Base-by-base conservation (phyloP, 768 basidiomycete genomes). In the Leccinum arenicola region DNA sequence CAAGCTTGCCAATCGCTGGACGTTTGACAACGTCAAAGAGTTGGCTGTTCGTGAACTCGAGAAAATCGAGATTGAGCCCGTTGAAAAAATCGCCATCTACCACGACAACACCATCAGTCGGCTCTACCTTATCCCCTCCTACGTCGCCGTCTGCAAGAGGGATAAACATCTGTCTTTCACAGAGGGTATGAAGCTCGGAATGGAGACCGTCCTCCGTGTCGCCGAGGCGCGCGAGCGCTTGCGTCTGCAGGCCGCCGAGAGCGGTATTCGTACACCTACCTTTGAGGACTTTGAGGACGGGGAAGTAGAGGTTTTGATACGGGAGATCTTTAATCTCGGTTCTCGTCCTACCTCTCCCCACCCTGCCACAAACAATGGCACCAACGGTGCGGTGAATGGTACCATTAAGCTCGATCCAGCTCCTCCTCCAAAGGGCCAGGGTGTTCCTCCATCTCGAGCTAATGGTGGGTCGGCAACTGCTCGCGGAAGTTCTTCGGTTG, bases 101-200 rank as follows among this genome's bases (percentile, higher is more conserved):
- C 77, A 77, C 11, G 61, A 67, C 3, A 68, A 76, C 61, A 66
- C 36, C 3, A 67, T 80, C 54, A 73, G 72, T 51, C 64, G 66
- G 0, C 65, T 71, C 3, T 74, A 73, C 43, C 73, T 78, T 11
- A 52, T 80, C 4, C 69, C 73, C 0, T 69, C 78, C 0, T 80
- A 75, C 55, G 57, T 73, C 36, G 54, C 61, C 1, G 66, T 81
- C 51, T 74, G 75, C 61, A 72, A 69, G 53, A 69, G 79, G 19
- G 71, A 73, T 2, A 74, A 74, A 27, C 66, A 77, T 15, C 61
- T 80, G 27, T 56, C 68, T 4, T 61, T 76, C 53, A 70, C 69
- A 7, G 83, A 82, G 57, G 80, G 76, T 19, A 64, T 71, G 53
- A 73, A 73, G 35, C 75, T 83, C 21, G 79, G 81, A 1, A 67